Conservation (phyloP, 768 basidiomycete genomes). For the Leccinum disarticulatum region DNA sequence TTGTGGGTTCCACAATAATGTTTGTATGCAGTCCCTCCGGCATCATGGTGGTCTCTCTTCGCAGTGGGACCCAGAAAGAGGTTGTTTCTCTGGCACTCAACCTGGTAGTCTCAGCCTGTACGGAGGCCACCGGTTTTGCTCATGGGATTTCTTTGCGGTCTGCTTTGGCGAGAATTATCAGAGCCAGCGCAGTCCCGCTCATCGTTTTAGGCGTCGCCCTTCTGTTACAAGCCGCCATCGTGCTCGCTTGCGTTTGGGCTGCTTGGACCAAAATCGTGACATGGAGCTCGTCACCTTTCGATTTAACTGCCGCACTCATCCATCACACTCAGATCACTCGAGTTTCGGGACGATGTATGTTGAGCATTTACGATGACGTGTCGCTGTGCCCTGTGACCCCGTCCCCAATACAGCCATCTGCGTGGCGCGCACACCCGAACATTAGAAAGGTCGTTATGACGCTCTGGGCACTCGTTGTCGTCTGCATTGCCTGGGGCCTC, state of each 20-base stretch:
- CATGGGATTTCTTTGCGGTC: too few species aligned
- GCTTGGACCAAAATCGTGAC: conserved; percentile 26
- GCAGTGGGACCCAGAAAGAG: conserved; percentile 17
- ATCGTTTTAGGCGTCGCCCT: too few species aligned
- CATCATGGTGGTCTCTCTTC: conserved; percentile 20
- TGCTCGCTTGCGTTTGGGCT: conserved; percentile 21
- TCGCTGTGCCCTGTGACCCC: conserved; percentile 15
- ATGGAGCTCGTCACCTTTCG: conserved; percentile 35
- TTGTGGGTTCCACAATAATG: conserved; percentile 9
- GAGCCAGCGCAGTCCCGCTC: too few species aligned
- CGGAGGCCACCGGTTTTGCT: too few species aligned
- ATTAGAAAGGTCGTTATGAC: conserved; percentile 22
- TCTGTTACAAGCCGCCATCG: conserved; percentile 25
- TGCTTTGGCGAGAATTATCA: too few species aligned
- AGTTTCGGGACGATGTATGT: conserved; percentile 27
- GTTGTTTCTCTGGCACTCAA: too few species aligned
- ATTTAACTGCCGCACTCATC: conserved; percentile 31
- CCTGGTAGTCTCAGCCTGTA: too few species aligned
- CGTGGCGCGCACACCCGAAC: conserved; percentile 27
- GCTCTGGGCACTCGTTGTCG: conserved; percentile 23
- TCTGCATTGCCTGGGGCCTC: conserved; percentile 25
- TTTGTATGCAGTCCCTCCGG: conserved; percentile 22
- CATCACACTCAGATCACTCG: conserved; percentile 25
- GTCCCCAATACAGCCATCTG: conserved; percentile 23
- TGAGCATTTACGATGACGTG: conserved; percentile 12